Base-by-base conservation (phyloP, 2,329 filamentous ascomycete genomes). In the Magnaporthiopsis incrustans region DNA sequence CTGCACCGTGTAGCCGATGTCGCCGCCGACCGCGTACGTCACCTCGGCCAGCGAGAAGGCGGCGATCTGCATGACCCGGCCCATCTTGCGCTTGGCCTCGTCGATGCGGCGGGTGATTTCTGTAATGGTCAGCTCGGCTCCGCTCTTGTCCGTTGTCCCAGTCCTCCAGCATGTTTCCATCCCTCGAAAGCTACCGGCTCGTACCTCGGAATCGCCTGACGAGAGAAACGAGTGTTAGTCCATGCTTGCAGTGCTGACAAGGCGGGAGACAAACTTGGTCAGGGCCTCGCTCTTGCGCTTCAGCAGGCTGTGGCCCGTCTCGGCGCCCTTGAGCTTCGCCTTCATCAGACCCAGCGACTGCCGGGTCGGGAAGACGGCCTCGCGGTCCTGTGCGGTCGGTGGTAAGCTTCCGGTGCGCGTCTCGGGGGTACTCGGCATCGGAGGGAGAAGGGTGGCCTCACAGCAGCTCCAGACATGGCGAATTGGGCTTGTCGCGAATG, bases 31-130 rank as follows among this genome's bases (percentile, higher is more conserved):
- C 32, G 95, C 95, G 73, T 99, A 99, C 61, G 92, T 96, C 64
- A 99, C 95, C 79, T 98, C 95, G 66, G 95, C 95, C 25, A 99
- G 85, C 58, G 94, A 98, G 79, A 99, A 98, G 59, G 95, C 93
- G 57, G 95, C 95, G 73, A 99, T 96, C 77, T 98, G 94, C 95
- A 99, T 99, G 53, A 99, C 95, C 44, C 94, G 87, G 65, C 95
- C 95, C 94, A 99, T 99, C 82, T 99, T 99, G 71, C 93, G 90
- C 79, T 99, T 99, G 57, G 95, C 95, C 77, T 99, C 95, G 80
- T 99, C 94, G 77, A 99, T 99, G 73, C 95, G 90, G 75, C 88
- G 87, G 61, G 95, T 97, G 73, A 99, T 99, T 73, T 99, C 95
- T 91, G 62, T 25, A 63, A 63, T 4, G 27, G 25, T 64, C 27